Percentiles rank a stretch among this genome's conserved stretches.
Evolutionary conservation across 164 flowering plant genomes (phyloP).

Genomic region (Magnolia changhungtana): DNA sequence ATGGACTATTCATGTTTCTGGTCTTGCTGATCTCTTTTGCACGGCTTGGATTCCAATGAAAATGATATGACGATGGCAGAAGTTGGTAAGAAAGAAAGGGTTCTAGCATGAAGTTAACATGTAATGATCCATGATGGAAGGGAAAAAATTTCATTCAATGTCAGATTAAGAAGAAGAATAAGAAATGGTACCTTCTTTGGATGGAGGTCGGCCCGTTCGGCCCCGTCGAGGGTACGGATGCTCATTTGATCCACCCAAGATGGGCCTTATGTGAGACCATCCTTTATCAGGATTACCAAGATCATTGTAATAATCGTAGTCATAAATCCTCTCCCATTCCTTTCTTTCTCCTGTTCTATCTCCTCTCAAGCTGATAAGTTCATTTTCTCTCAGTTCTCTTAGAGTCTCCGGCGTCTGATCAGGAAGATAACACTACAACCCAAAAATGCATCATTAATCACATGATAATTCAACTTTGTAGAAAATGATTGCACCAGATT

Average conservation of each 20-base stretch:
- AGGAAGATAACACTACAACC: conserved; percentile 64
- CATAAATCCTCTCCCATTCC: conserved; percentile 81
- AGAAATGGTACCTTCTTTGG: conserved; percentile 33
- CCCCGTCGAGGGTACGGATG: conserved; percentile 84
- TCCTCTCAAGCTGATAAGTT: conserved; percentile 62
- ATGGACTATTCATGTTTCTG: too few relatives aligned
- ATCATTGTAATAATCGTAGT: conserved; percentile 81
- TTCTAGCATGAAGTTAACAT: too few relatives aligned
- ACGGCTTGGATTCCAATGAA: too few relatives aligned
- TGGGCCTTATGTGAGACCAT: conserved; percentile 39
- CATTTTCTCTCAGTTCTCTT: conserved; percentile 54
- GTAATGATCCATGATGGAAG: too few relatives aligned
- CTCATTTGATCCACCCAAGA: conserved; percentile 63
- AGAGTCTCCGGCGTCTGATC: conserved; percentile 56
- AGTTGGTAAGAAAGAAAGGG: too few relatives aligned
- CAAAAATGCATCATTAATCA: too few relatives aligned
- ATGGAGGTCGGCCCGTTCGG: conserved; percentile 65
- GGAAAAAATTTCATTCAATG: too few relatives aligned
- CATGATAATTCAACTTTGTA: too few relatives aligned
- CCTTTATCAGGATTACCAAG: conserved; percentile 69
- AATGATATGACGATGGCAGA: too few relatives aligned
- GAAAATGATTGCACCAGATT: too few relatives aligned
- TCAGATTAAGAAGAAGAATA: neutral
- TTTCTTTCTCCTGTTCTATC: conserved; percentile 58
- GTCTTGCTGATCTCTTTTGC: too few relatives aligned